A percentile compares a stretch with the other conserved stretches of the same genome.
phyloP scores from a whole-genome alignment of 2,329 filamentous ascomycete genomes.

The Trichoderma lentiforme region DNA sequence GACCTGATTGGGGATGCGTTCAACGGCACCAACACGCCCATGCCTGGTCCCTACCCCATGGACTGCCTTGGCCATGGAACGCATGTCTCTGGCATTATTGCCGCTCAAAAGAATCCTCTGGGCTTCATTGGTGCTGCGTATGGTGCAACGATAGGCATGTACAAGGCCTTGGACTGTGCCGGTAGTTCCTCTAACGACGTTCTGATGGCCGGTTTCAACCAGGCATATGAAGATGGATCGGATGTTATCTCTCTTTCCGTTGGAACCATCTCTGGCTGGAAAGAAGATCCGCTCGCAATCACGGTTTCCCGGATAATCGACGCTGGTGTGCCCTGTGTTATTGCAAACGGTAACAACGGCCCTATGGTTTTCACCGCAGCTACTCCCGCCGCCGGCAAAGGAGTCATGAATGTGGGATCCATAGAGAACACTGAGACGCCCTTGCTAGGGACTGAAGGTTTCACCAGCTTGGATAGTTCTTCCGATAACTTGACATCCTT shows the following conservation, averaged over 20 bases:
- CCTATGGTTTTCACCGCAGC: constrained; percentile 37
- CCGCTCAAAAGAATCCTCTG: constrained; percentile 35
- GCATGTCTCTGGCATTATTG: constrained; percentile 45
- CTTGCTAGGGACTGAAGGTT: constrained; percentile 22
- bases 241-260: constrained; percentile 38
- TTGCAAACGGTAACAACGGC: constrained; percentile 45
- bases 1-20: constrained; percentile 41
- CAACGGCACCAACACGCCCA: constrained; percentile 28
- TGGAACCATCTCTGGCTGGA: constrained; percentile 31
- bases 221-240: constrained; percentile 39
- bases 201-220: constrained; percentile 37
- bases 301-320: constrained; percentile 42
- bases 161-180: constrained; percentile 36
- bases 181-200: constrained; percentile 34
- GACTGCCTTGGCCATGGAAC: constrained; percentile 43
- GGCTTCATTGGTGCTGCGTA: constrained; percentile 40
- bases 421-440: constrained; percentile 38
- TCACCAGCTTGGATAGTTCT: not conserved
- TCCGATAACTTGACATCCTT: not conserved
- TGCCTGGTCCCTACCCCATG: constrained; percentile 36
- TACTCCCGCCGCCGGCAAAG: constrained; percentile 38
- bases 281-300: constrained; percentile 30
- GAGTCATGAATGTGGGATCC: constrained; percentile 44
- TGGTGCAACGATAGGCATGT: constrained; percentile 37
- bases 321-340: constrained; percentile 38